Evolutionary conservation across 2,329 filamentous ascomycete species (phyloP).

Genomic region (Plectosphaerella sp.): DNA sequence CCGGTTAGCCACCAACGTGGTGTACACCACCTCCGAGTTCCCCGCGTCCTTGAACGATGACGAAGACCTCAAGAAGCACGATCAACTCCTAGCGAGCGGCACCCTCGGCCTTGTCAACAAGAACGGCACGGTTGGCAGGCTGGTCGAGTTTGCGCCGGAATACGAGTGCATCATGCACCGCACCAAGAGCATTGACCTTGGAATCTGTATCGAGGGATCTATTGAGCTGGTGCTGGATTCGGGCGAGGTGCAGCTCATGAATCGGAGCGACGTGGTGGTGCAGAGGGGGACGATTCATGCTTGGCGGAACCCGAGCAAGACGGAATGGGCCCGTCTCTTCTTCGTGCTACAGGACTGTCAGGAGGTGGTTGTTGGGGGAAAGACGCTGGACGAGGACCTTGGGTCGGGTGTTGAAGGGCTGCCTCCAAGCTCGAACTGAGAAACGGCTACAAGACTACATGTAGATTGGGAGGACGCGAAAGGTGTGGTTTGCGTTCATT

Average conservation of each 20-base stretch:
- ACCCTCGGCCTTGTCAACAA: slow-evolving; percentile 31
- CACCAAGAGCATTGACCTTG: slow-evolving; percentile 39
- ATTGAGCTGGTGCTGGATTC: slow-evolving; percentile 37
- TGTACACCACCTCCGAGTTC: slow-evolving; percentile 35
- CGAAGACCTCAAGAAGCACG: slow-evolving; percentile 33
- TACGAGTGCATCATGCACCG: slow-evolving; percentile 34
- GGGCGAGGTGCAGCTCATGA: slow-evolving; percentile 30
- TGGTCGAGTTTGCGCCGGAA: slow-evolving; percentile 31
- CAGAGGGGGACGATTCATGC: slow-evolving; percentile 38
- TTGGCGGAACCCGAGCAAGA: slow-evolving; percentile 31
- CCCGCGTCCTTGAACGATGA: slow-evolving; percentile 33
- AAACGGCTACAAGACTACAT: too few relatives aligned
- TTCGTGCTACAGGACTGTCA: slow-evolving; percentile 11
- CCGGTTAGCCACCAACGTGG: slow-evolving; percentile 30
- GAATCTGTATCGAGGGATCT: slow-evolving; percentile 37
- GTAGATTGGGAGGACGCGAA: too few relatives aligned
- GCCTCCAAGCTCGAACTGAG: neutral
- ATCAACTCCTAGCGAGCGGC: slow-evolving; percentile 25
- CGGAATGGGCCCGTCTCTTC: slow-evolving; percentile 29
- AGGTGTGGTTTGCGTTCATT: too few relatives aligned
- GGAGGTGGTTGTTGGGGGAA: slow-evolving; percentile 5
- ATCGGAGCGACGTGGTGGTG: slow-evolving; percentile 36
- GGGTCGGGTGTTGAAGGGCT: slow-evolving; percentile 10
- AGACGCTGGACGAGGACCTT: slow-evolving; percentile 11
- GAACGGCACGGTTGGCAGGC: slow-evolving; percentile 27